phyloP scores from a whole-genome alignment of 2,329 filamentous ascomycete genomes.

The Chaetomium strumarium region DNA sequence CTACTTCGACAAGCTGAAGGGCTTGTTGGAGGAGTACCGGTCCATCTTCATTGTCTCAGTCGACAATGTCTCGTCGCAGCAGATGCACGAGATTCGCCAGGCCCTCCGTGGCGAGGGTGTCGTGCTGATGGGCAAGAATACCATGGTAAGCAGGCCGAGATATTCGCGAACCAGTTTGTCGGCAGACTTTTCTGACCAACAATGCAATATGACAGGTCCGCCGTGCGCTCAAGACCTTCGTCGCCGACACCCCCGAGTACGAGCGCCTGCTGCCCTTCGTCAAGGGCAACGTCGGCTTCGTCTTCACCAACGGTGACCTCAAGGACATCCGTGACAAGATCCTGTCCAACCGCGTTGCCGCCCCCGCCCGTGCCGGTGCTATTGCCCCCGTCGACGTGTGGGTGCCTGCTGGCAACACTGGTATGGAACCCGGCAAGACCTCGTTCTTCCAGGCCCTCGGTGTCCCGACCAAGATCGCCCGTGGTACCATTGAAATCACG shows the following conservation, averaged over 20 bases:
- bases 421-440: constrained; percentile 99
- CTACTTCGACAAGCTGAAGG: constrained; percentile 99
- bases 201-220: constrained; percentile 58
- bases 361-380: constrained; percentile 96
- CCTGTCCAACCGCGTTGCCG: constrained; percentile 92
- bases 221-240: constrained; percentile 94
- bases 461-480: constrained; percentile 99
- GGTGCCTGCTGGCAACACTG: constrained; percentile 96
- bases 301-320: constrained; percentile 97
- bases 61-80: constrained; percentile 99
- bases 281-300: constrained; percentile 97
- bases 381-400: constrained; percentile 89
- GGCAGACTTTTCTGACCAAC: constrained; percentile 3
- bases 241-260: constrained; percentile 88
- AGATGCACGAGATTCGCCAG: constrained; percentile 99
- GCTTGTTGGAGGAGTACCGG: constrained; percentile 90
- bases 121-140: constrained; percentile 99
- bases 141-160: constrained; percentile 63
- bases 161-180: background rate
- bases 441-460: constrained; percentile 99
- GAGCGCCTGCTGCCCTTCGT: constrained; percentile 95
- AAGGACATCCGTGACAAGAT: constrained; percentile 93
- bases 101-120: constrained; percentile 86
- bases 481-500: constrained; percentile 99
- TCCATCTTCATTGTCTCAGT: constrained; percentile 96